Conservation (phyloP, 371 early-diverging fungal species). For the Basidiobolus meristosporus region DNA sequence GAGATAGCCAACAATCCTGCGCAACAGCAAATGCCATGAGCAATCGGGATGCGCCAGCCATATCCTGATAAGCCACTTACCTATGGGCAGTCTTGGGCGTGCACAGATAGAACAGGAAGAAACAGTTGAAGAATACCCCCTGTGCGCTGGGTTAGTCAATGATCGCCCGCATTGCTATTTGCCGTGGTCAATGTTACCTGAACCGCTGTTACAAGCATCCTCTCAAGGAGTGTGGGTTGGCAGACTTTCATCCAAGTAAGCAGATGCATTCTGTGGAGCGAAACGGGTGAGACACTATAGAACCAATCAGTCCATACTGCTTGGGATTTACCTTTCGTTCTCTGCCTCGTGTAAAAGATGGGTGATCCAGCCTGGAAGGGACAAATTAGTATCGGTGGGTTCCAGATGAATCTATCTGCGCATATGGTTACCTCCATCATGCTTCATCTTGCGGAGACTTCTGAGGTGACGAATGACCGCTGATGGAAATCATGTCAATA, state of each 20-base stretch:
- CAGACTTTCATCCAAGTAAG: constrained; percentile 71
- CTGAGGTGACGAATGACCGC: constrained; percentile 74
- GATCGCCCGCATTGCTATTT: background rate
- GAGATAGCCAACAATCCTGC: constrained; percentile 32
- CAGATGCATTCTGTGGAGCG: constrained; percentile 58
- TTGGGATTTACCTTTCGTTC: constrained; percentile 26
- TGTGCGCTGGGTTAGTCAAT: constrained; percentile 31
- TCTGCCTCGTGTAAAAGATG: constrained; percentile 83
- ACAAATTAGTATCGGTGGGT: too few relatives aligned
- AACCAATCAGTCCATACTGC: background rate
- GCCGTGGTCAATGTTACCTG: background rate
- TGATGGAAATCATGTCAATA: too few relatives aligned
- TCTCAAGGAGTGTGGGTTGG: constrained; percentile 40
- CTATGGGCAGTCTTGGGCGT: constrained; percentile 76
- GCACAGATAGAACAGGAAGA: constrained; percentile 64
- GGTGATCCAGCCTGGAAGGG: constrained; percentile 71
- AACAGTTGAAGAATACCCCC: constrained; percentile 81
- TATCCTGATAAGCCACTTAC: constrained; percentile 18
- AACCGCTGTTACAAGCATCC: constrained; percentile 38
- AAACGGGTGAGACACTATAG: background rate
- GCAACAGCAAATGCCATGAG: background rate
- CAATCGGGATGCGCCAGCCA: constrained; percentile 6
- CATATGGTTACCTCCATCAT: constrained; percentile 83
- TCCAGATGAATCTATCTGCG: too few relatives aligned
- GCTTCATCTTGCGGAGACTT: constrained; percentile 56